Percentiles rank a stretch among this genome's conserved stretches.
Evolutionary conservation across 345 rosid species (phyloP).

Genomic region (Populus davidiana): DNA sequence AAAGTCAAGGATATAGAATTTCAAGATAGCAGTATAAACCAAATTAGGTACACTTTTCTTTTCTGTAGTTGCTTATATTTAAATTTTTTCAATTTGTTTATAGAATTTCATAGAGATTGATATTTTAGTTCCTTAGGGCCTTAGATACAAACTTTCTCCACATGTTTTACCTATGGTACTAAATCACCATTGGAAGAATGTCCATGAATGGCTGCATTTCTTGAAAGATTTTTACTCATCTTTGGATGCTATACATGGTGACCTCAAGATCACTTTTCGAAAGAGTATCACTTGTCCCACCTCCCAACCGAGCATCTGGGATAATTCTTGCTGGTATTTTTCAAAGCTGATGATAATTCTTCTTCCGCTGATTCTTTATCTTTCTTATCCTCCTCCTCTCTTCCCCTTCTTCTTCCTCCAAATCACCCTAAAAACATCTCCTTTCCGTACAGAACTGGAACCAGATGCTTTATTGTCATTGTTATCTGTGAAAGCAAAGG

Average conservation of each 20-base stretch:
- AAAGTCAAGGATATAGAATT: neutral
- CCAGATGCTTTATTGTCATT: too few species aligned
- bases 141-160: neutral
- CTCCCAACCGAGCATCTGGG: too few species aligned
- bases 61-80: neutral
- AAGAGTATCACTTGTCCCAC: neutral
- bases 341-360: too few species aligned
- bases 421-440: too few species aligned
- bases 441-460: too few species aligned
- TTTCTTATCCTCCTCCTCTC: too few species aligned
- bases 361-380: too few species aligned
- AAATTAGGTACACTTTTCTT: constrained; percentile 7
- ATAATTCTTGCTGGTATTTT: too few species aligned
- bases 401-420: too few species aligned
- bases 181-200: neutral
- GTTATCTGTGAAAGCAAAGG: too few species aligned
- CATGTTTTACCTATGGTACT: neutral
- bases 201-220: neutral
- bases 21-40: constrained; percentile 6
- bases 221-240: neutral
- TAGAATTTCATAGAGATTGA: neutral
- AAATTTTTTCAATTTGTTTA: neutral
- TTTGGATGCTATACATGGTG: neutral
- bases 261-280: neutral
- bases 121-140: neutral